Conservation (phyloP, 805 yeast genomes). For the Kazachstania viticola region DNA sequence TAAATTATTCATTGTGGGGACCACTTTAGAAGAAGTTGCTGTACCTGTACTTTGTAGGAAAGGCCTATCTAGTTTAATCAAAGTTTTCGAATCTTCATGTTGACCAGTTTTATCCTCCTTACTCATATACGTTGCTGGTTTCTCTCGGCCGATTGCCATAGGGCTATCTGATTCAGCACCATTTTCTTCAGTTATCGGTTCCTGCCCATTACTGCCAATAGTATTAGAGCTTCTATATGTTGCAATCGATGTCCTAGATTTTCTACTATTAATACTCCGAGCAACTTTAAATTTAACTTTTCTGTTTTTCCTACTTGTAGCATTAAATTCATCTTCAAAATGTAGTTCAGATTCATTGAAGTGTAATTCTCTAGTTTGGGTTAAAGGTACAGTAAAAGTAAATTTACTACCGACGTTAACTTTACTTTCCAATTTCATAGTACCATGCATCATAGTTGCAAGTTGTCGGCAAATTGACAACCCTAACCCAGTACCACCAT, state of each 20-base stretch:
- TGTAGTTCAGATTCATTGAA: conserved; percentile 28
- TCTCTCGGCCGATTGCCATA: too few species aligned
- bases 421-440: conserved; percentile 58
- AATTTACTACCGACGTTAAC: conserved; percentile 81
- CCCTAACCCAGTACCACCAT: conserved; percentile 95
- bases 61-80: conserved; percentile 23
- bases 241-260: conserved; percentile 12
- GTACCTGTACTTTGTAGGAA: conserved; percentile 31
- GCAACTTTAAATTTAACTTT: conserved; percentile 30
- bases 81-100: conserved; percentile 7
- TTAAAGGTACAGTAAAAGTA: conserved; percentile 65
- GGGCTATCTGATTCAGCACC: conserved; percentile 1
- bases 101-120: conserved; percentile 2
- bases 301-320: conserved; percentile 38
- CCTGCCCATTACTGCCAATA: too few species aligned
- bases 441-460: conserved; percentile 85
- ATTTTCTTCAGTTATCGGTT: too few species aligned
- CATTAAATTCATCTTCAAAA: conserved; percentile 60
- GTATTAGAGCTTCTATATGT: background rate
- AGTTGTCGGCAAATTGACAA: conserved; percentile 81
- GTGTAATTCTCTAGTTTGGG: conserved; percentile 34
- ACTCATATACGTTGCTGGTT: too few species aligned
- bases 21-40: conserved; percentile 22
- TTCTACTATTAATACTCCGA: conserved; percentile 11
- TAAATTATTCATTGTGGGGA: conserved; percentile 16